Percentiles rank a stretch among this genome's conserved stretches.
These are phyloP conservation scores for Russula vinacea DNA, from an alignment of 768 basidiomycete species.

Conservation along the genomic window DNA sequence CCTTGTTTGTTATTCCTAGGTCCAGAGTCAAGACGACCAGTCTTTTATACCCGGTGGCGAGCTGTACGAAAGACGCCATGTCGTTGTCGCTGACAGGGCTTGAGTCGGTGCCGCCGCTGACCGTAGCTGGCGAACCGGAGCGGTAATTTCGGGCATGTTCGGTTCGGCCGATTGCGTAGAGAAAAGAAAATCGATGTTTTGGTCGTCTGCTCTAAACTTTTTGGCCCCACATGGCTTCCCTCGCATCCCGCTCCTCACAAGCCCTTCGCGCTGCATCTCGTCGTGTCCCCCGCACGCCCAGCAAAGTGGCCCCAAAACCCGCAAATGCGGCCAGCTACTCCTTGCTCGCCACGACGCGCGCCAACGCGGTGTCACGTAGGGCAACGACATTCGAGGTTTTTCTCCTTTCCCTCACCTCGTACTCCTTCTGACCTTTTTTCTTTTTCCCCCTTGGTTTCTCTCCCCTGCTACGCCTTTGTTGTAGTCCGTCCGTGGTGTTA, in stretches of 20 bases:
- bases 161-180: neutral
- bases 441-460: neutral
- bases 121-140: too few species aligned
- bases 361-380: conserved; percentile 30
- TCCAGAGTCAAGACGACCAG: neutral
- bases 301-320: conserved; percentile 40
- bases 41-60: neutral
- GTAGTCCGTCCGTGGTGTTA: conserved; percentile 72
- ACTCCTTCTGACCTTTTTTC: neutral
- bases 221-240: conserved; percentile 51
- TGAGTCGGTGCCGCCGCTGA: too few species aligned
- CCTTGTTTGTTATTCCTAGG: neutral
- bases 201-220: neutral
- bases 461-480: neutral
- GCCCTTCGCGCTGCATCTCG: conserved; percentile 64
- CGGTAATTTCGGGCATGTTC: neutral
- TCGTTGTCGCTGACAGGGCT: neutral
- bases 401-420: conserved; percentile 1
- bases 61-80: neutral
- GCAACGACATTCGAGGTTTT: conserved; percentile 11
- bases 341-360: conserved; percentile 38
- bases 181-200: neutral
- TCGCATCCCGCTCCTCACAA: conserved; percentile 63
- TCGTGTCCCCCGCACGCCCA: conserved; percentile 54
- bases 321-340: conserved; percentile 65